A percentile compares a stretch with the other conserved stretches of the same genome.
Evolutionary conservation across 78 protist genomes (phyloP).

Genomic region (Bigelowiella natans): DNA sequence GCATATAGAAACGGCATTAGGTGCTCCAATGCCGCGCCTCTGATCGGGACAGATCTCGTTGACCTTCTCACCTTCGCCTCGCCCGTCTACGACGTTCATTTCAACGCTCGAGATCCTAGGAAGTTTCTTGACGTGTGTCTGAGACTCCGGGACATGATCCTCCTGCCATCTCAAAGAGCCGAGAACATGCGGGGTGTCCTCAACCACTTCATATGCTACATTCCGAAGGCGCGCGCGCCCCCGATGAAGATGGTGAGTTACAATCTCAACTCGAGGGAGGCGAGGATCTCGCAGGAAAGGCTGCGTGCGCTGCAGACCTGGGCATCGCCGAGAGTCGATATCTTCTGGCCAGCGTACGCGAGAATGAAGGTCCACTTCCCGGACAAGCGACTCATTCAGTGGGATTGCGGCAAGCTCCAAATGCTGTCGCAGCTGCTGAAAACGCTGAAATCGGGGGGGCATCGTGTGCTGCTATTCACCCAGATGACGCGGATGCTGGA

Average conservation of each 20-base stretch:
- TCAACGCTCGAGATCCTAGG: not conserved
- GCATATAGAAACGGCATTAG: too few species aligned
- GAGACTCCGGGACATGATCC: not conserved
- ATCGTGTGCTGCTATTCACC: slow-evolving; percentile 35
- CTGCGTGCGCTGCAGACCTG: not conserved
- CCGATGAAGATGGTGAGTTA: not conserved
- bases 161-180: not conserved
- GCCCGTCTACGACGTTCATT: not conserved
- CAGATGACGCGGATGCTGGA: slow-evolving; percentile 70
- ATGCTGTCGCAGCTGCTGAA: slow-evolving; percentile 36
- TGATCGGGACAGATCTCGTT: too few species aligned
- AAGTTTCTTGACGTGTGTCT: not conserved
- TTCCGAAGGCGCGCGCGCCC: slow-evolving; percentile 15
- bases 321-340: not conserved
- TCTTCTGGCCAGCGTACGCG: not conserved
- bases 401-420: slow-evolving; percentile 87
- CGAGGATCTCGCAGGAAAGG: not conserved
- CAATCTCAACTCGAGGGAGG: not conserved
- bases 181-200: not conserved
- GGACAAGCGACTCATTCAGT: slow-evolving; percentile 72
- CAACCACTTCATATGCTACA: not conserved
- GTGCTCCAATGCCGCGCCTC: too few species aligned
- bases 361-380: slow-evolving; percentile 61
- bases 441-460: slow-evolving; percentile 42
- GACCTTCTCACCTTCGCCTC: not conserved